phyloP scores from a whole-genome alignment of 1,284 basidiomycete species.

The Waitea zeae region DNA sequence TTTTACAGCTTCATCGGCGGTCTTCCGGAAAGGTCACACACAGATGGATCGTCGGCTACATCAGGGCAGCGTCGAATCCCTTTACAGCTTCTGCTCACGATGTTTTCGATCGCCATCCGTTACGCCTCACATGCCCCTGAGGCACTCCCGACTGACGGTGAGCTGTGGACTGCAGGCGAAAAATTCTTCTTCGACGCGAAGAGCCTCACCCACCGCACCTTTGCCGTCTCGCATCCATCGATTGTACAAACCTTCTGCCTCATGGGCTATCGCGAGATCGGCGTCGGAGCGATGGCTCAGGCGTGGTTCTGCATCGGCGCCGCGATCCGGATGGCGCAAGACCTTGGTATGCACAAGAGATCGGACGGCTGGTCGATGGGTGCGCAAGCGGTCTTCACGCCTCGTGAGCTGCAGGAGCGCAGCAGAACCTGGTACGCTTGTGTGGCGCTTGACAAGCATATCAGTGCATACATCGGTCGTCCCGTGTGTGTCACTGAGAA shows the following conservation, averaged over 20 bases:
- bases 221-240: slow-evolving; percentile 44
- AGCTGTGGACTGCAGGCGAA: slow-evolving; percentile 77
- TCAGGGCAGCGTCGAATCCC: slow-evolving; percentile 33
- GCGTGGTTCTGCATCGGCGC: slow-evolving; percentile 72
- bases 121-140: slow-evolving; percentile 22
- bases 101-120: slow-evolving; percentile 64
- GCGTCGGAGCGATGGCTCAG: slow-evolving; percentile 76
- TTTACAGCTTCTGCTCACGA: slow-evolving; percentile 51
- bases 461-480: slow-evolving; percentile 65
- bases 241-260: slow-evolving; percentile 67
- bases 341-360: slow-evolving; percentile 68
- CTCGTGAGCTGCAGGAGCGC: slow-evolving; percentile 54
- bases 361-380: slow-evolving; percentile 49
- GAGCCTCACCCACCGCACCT: slow-evolving; percentile 44
- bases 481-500: slow-evolving; percentile 65
- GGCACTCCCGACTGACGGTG: slow-evolving; percentile 19
- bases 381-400: too few relatives aligned
- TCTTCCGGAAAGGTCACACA: too few relatives aligned
- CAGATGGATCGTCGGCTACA: too few relatives aligned
- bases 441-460: slow-evolving; percentile 67
- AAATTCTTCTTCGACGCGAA: slow-evolving; percentile 57
- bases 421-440: slow-evolving; percentile 72
- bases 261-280: slow-evolving; percentile 69
- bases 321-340: slow-evolving; percentile 74
- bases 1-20: neutral